These are phyloP conservation scores for Fraxinus sp. DNA, from an alignment of 305 asterid species.

Conservation along the genomic window DNA sequence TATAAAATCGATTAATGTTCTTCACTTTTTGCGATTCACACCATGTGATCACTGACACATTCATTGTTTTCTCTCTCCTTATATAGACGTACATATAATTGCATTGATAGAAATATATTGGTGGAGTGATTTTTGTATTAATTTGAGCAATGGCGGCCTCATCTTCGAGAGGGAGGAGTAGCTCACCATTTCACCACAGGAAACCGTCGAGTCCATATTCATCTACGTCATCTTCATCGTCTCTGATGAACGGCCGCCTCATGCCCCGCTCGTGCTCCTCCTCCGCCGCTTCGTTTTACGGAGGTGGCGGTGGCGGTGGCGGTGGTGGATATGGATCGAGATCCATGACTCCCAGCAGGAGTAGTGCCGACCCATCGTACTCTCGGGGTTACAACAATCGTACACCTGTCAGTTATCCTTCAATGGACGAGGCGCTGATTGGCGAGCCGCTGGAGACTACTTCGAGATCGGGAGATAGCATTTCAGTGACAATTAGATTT, in stretches of 20 bases:
- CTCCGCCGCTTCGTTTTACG: constrained; percentile 60
- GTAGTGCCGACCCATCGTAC: constrained; percentile 41
- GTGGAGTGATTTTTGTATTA: constrained; percentile 7
- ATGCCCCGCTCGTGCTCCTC: constrained; percentile 72
- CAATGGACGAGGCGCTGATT: constrained; percentile 61
- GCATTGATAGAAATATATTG: constrained; percentile 1
- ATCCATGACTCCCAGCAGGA: constrained; percentile 66
- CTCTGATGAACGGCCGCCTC: constrained; percentile 62
- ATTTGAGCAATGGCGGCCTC: constrained; percentile 72
- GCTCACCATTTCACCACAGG: constrained; percentile 61
- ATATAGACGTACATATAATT: constrained; percentile 20
- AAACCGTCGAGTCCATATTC: constrained; percentile 83
- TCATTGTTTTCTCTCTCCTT: constrained; percentile 27
- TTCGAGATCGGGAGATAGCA: constrained; percentile 85
- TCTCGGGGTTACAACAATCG: constrained; percentile 36
- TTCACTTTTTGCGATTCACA: constrained; percentile 49
- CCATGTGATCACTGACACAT: constrained; percentile 88
- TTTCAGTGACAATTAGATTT: constrained; percentile 89
- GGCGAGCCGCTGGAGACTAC: constrained; percentile 56
- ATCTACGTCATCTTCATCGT: constrained; percentile 75
- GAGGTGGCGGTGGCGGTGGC: constrained; percentile 31
- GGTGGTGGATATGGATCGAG: constrained; percentile 62
- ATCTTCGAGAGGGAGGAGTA: constrained; percentile 83
- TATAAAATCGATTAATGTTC: constrained; percentile 38
- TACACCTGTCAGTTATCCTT: constrained; percentile 65